Base-by-base conservation (phyloP, 1,284 basidiomycete genomes). In the Moesziomyces aphidis region DNA sequence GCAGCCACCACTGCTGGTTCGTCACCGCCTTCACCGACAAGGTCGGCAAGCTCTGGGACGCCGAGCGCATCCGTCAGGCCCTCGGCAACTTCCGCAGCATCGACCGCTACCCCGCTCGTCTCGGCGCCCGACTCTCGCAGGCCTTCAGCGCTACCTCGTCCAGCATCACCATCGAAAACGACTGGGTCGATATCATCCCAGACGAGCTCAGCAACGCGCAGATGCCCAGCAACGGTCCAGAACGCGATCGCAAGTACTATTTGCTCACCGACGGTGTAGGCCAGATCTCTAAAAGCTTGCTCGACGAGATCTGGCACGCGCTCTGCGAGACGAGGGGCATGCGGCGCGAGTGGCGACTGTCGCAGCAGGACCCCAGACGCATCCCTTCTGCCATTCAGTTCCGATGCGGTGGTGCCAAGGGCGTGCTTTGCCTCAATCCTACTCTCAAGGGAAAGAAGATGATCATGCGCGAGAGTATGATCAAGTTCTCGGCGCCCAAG, bases 141-240 rank as follows among this genome's bases (percentile, higher is more conserved):
- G 68, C 68, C 4, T 71, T 71, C 62, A 71, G 68, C 24, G 68
- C 68, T 8, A 71, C 68, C 1, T 65, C 68, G 21, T 60, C 62
- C 3, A 71, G 62, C 31, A 64, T 71, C 52, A 26, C 39, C n/a
- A 61, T 71, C 43, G 43, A 31, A 47, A 51, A 65, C 22, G 53
- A 61, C 19, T 65, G 62, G 59, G 44, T 61, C 55, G 39, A 65
- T 48, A 64, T 61, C 39, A 47, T 71, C n/a, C 19, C 44, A 3
- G 68, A 71, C 50, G 54, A 61, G 13, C 13, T 44, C 26, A 61
- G 54, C 19, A n/a, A 55, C 4, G 55, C 58, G 8, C 21, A 24
- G 13, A 61, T 53, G 50, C 58, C 65, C 1, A 23, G 47, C 42
- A 26, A 28, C 13, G 45, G 44, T 9, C 31, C 31, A 34, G 31